Conservation (phyloP, 805 yeast species). For the Lachancea mirantina region DNA sequence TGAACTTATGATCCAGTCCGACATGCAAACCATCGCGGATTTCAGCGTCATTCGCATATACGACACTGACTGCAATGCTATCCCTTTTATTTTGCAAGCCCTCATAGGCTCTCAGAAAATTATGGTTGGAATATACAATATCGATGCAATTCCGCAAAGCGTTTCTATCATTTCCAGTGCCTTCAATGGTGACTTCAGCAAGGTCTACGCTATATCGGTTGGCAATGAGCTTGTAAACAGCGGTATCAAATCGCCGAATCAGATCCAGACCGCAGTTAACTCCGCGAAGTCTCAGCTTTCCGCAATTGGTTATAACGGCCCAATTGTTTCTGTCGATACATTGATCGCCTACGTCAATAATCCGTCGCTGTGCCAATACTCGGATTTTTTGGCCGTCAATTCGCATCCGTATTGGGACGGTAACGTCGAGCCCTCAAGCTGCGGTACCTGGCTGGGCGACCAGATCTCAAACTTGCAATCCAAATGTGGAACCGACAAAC, state of each 20-base stretch:
- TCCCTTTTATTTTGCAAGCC: constrained; percentile 55
- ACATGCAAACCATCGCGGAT: constrained; percentile 44
- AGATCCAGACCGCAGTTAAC: constrained; percentile 50
- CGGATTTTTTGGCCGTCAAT: constrained; percentile 73
- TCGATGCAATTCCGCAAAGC: constrained; percentile 52
- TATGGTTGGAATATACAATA: constrained; percentile 61
- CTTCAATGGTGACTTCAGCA: constrained; percentile 39
- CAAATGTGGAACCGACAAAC: constrained; percentile 42
- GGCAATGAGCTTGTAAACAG: constrained; percentile 76
- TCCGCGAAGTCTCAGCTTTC: constrained; percentile 47
- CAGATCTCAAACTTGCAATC: constrained; percentile 47
- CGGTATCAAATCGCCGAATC: constrained; percentile 45
- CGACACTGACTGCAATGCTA: constrained; percentile 70
- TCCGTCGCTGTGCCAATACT: constrained; percentile 57
- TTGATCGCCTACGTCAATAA: constrained; percentile 53
- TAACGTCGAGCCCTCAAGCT: constrained; percentile 46
- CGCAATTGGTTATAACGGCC: constrained; percentile 64
- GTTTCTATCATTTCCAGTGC: constrained; percentile 44
- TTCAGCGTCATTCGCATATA: constrained; percentile 58
- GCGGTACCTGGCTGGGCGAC: constrained; percentile 58
- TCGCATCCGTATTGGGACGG: constrained; percentile 74
- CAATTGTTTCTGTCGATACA: constrained; percentile 74
- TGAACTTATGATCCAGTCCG: constrained; percentile 42
- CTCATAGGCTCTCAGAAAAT: constrained; percentile 65
- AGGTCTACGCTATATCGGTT: constrained; percentile 41